Base-by-base conservation (phyloP, 2,329 filamentous ascomycete species). In the Lecanoromycetidae sp. region DNA sequence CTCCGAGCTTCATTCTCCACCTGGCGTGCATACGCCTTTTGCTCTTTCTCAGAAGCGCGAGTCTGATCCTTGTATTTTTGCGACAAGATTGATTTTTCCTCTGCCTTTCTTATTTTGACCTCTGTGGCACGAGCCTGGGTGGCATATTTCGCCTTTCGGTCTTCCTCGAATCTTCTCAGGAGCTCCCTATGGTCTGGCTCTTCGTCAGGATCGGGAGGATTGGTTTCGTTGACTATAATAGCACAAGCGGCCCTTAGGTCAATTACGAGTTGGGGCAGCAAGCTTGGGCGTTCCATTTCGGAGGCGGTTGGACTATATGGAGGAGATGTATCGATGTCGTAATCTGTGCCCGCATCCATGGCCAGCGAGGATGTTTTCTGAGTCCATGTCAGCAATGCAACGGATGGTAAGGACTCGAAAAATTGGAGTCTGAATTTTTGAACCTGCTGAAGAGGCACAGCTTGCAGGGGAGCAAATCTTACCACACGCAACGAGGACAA, bases 271-370 rank as follows among this genome's bases (percentile, higher is more conserved):
- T 52, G 35, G n/a, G 50, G 25, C 3, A 30, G 33, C 5, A 52
- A 5, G 17, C 7, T n/a, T 42, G 49, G 52, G 3, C 52, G 49
- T 45, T 54, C 52, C 48, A 50, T 52, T 30, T 47, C 47, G 36
- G 52, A 54, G 17, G 40, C 39, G 29, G 49, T 52, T 5, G 52
- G 52, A 39, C 49, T 54, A 30, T 54, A 54, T 15, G 52, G 52
- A 41, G 52, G 52, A 13, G 52, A 54, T 12, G 47, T 45, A 38
- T 54, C 50, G n/a, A 46, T 36, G 32, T 51, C 49, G 26, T 51
- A 51, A 23, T 51, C 45, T n/a, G 45, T 34, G 23, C 19, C 37
- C 19, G 30, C 20, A 19, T 42, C 45, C 10, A 41, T 5, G 10
- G 29, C 22, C 13, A 32, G 37, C 12, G 45, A 35, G 23, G 45